Conservation (phyloP, 345 rosid species). For the Hirschfeldia incana region DNA sequence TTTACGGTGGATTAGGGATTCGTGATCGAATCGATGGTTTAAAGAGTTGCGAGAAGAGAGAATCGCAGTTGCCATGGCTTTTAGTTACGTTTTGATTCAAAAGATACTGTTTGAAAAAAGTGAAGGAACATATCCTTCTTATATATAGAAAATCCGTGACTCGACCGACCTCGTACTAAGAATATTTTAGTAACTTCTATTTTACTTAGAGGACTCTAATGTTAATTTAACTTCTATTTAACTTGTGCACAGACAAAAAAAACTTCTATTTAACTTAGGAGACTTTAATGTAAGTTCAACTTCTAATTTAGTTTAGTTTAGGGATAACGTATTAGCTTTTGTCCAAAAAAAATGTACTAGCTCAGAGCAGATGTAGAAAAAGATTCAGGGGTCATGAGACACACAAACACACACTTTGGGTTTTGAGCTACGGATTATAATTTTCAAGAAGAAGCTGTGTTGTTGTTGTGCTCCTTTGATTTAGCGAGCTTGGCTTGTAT, state of each 20-base stretch:
- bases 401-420: background rate
- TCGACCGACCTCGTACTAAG: conserved; percentile 5
- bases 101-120: background rate
- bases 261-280: background rate
- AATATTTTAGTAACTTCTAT: background rate
- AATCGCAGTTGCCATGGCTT: conserved; percentile 35
- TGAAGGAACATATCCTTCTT: background rate
- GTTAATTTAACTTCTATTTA: too few species aligned
- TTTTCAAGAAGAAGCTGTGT: conserved; percentile 31
- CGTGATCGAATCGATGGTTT: conserved; percentile 17
- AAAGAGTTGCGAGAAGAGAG: conserved; percentile 25
- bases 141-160: background rate
- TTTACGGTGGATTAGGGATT: conserved; percentile 27
- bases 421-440: background rate
- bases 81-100: background rate
- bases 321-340: background rate
- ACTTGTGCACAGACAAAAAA: too few species aligned
- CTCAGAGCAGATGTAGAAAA: background rate
- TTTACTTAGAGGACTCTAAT: background rate
- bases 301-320: background rate
- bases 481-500: conserved; percentile 82
- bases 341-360: background rate
- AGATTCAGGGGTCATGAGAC: background rate
- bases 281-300: background rate
- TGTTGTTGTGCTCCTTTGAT: conserved; percentile 46